phyloP scores from a whole-genome alignment of 306 rosid genomes.

The Cucurbita ficifolia region DNA sequence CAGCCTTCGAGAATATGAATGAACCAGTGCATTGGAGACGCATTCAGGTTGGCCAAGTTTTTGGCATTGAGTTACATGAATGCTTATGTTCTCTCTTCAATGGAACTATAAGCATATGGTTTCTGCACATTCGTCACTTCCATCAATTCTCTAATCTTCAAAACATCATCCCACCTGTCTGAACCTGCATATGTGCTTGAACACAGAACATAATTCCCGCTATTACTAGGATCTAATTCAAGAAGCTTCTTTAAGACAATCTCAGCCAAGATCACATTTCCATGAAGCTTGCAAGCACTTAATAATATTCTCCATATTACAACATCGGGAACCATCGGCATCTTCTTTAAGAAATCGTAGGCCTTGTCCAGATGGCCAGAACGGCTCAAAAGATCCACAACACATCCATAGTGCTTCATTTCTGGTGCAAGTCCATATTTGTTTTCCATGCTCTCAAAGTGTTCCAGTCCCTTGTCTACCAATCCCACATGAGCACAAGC shows the following conservation, averaged over 20 bases:
- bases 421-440: slow-evolving; percentile 48
- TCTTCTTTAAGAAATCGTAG: slow-evolving; percentile 40
- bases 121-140: slow-evolving; percentile 44
- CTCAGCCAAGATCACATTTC: slow-evolving; percentile 61
- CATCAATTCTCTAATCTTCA: slow-evolving; percentile 63
- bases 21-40: neutral
- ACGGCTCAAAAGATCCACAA: slow-evolving; percentile 78
- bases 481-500: slow-evolving; percentile 81
- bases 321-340: slow-evolving; percentile 59
- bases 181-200: slow-evolving; percentile 53
- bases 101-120: slow-evolving; percentile 64
- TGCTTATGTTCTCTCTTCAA: slow-evolving; percentile 15
- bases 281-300: slow-evolving; percentile 66
- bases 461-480: slow-evolving; percentile 57
- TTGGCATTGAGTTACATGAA: neutral
- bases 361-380: slow-evolving; percentile 67
- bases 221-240: slow-evolving; percentile 54
- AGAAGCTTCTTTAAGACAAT: slow-evolving; percentile 56
- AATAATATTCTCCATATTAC: slow-evolving; percentile 68
- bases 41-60: neutral
- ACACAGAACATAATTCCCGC: slow-evolving; percentile 62
- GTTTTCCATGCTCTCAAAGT: slow-evolving; percentile 56
- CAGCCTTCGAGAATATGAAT: neutral
- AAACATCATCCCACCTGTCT: slow-evolving; percentile 76
- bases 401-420: slow-evolving; percentile 69